Percentiles rank a stretch among this genome's conserved stretches.
Evolutionary conservation across 768 basidiomycete species (phyloP).

Genomic region (Russula earlei): DNA sequence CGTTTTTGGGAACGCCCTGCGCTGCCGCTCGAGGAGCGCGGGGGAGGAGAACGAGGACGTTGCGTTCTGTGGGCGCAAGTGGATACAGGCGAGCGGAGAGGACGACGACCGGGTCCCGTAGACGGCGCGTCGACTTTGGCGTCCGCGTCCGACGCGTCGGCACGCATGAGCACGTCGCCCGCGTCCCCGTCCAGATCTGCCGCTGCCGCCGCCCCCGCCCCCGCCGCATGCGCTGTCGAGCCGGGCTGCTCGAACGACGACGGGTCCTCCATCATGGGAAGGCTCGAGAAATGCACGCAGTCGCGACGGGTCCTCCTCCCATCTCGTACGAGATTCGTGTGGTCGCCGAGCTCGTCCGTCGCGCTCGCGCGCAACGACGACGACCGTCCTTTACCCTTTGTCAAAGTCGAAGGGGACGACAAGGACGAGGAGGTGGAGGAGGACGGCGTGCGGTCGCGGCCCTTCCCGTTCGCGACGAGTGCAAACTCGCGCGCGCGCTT

Average conservation of each 20-base stretch:
- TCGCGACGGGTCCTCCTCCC: neutral
- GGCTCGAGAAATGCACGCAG: neutral
- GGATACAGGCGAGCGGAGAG: neutral
- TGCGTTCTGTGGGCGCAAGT: neutral
- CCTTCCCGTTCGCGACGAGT: neutral
- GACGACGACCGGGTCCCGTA: neutral
- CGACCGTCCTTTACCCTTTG: conserved; percentile 10
- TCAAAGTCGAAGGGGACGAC: neutral
- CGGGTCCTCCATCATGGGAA: neutral
- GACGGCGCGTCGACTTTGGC: neutral
- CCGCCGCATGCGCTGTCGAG: neutral
- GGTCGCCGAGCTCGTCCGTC: conserved; percentile 2
- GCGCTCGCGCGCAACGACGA: too few relatives aligned
- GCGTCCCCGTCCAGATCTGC: neutral
- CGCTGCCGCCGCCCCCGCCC: too few relatives aligned
- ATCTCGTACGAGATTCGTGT: neutral
- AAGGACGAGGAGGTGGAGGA: neutral
- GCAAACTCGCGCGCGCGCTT: too few relatives aligned
- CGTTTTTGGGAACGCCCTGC: neutral
- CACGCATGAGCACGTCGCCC: neutral
- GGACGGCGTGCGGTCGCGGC: neutral
- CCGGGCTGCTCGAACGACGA: neutral
- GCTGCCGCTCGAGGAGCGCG: neutral
- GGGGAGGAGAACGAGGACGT: neutral
- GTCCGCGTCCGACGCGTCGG: neutral